Base-by-base conservation (phyloP, 2,329 filamentous ascomycete genomes). In the Drechslerella coelobrocha region DNA sequence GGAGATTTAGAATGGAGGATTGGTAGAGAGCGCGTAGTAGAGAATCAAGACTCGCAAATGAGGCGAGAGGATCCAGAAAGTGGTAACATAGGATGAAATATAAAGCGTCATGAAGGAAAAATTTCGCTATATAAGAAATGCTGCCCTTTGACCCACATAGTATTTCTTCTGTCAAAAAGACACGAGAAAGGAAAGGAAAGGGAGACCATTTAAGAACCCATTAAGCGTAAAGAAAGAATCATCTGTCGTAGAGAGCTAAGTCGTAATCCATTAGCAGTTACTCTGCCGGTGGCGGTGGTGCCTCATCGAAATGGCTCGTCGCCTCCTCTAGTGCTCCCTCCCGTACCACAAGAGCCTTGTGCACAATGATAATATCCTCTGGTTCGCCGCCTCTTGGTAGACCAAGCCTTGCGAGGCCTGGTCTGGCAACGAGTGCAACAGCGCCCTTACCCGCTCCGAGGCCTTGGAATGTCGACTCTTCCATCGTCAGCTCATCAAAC, bases 401-500 rank as follows among this genome's bases (percentile, higher is more conserved):
- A 2, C 65, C 65, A 12, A 69, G 24, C 17, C 65, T 62, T n/a
- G 57, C 65, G 3, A 69, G 47, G 27, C 65, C 65, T 4, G 65
- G 65, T 43, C 65, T 52, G 2, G 47, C 65, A 31, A 69, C 53
- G 2, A 69, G 57, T 12, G 37, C 53, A 23, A 69, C 65, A 1
- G 65, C 43, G 23, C 65, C 65, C 17, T 62, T 69, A 7, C 65
- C 65, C 24, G 65, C 65, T 9, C 65, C 65, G 23, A 69, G 43
- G 1, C 57, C 57, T 7, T 69, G 43, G 37, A 69, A 69, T 14
- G 65, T 69, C 2, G 65, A 57, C 43, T 69, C 65, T 29, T 69
- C 65, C 65, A 69, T 69, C 8, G 65, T 69, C 21, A 47, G 48
- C 39, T 69, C 65, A 14, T 69, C 65, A 21, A 69, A 69, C 26